These are phyloP conservation scores for Boletus smithii DNA, from an alignment of 1,284 basidiomycete genomes.

Conservation along the genomic window DNA sequence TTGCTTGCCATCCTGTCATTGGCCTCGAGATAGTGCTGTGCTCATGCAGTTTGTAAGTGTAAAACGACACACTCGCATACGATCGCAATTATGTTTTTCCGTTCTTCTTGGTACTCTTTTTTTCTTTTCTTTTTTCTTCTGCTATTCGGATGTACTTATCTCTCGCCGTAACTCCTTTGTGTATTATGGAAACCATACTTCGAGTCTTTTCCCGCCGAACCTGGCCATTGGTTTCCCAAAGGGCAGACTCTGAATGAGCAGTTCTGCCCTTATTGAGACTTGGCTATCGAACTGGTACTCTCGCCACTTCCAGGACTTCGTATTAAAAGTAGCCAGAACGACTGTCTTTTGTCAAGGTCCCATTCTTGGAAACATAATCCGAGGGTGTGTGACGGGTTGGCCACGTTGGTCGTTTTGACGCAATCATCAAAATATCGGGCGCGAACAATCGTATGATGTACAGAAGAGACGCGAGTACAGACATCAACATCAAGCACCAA, in stretches of 20 bases:
- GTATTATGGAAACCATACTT: slow-evolving; percentile 14
- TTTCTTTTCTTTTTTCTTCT: neutral
- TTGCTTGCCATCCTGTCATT: neutral
- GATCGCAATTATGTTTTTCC: neutral
- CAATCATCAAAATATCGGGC: neutral
- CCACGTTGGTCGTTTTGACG: no score
- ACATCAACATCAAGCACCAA: slow-evolving; percentile 7
- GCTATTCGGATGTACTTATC: neutral
- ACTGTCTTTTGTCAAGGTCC: no score
- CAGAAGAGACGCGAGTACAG: slow-evolving; percentile 9
- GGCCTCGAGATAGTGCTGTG: slow-evolving; percentile 3
- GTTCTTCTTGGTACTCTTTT: neutral
- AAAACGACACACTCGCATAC: slow-evolving; percentile 13
- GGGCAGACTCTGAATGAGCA: no score
- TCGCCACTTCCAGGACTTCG: no score
- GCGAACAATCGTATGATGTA: slow-evolving; percentile 2
- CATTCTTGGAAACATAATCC: no score
- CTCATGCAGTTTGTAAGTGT: slow-evolving; percentile 16
- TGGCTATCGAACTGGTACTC: no score
- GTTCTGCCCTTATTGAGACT: no score
- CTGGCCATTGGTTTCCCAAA: no score
- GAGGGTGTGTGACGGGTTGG: no score
- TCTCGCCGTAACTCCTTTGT: neutral
- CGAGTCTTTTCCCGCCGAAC: neutral
- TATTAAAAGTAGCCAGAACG: no score